Evolutionary conservation across 345 rosid species (phyloP).

Genomic region (Anacardium occidentale): DNA sequence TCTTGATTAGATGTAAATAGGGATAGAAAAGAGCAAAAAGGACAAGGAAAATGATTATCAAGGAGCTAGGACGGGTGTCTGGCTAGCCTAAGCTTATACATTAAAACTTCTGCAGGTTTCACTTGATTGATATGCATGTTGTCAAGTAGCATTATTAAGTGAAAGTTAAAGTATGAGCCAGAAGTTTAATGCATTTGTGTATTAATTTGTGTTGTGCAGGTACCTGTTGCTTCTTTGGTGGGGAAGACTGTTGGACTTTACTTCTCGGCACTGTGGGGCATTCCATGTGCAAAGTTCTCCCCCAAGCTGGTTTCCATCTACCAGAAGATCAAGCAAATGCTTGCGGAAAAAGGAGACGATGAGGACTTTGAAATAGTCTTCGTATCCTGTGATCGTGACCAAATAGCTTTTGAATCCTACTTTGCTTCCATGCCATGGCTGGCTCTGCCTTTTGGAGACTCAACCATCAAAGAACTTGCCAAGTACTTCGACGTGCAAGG

Average conservation of each 20-base stretch:
- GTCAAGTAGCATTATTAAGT: not conserved
- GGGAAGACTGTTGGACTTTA: constrained; percentile 56
- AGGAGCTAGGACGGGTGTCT: too few species aligned
- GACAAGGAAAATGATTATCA: too few species aligned
- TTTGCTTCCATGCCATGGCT: constrained; percentile 54
- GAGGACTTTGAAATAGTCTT: constrained; percentile 53
- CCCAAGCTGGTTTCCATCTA: constrained; percentile 49
- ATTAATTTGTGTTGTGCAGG: constrained; percentile 31
- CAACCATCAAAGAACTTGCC: constrained; percentile 29
- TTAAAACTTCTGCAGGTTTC: not conserved
- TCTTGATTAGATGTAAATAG: too few species aligned
- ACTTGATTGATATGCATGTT: not conserved
- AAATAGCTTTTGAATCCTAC: constrained; percentile 36
- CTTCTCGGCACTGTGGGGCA: constrained; percentile 62
- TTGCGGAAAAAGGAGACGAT: constrained; percentile 19
- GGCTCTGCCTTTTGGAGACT: constrained; percentile 51
- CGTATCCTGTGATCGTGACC: constrained; percentile 45
- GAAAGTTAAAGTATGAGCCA: not conserved
- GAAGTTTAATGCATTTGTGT: not conserved
- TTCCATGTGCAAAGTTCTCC: constrained; percentile 49
- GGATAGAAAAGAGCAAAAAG: too few species aligned
- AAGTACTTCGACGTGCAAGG: constrained; percentile 49
- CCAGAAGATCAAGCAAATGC: constrained; percentile 41
- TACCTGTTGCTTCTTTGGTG: constrained; percentile 39
- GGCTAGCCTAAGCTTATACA: not conserved